These are phyloP conservation scores for Rosellinia necatrix DNA, from an alignment of 2,329 filamentous ascomycete genomes.

Conservation along the genomic window DNA sequence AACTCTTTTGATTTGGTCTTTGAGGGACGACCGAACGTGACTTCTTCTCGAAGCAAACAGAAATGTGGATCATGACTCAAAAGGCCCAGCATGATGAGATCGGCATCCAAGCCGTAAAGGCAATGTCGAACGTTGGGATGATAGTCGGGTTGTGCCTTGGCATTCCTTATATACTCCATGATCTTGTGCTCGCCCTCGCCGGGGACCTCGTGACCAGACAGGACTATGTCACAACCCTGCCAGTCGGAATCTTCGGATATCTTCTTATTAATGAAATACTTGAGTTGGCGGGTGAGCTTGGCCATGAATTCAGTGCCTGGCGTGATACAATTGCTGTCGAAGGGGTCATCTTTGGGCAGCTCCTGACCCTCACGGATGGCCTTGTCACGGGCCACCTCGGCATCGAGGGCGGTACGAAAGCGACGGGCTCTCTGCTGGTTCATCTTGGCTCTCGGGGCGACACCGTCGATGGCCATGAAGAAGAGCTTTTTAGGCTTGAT, in stretches of 20 bases:
- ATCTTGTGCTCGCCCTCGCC: slow-evolving; percentile 99
- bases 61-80: slow-evolving; percentile 98
- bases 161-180: slow-evolving; percentile 99
- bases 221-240: slow-evolving; percentile 94
- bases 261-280: slow-evolving; percentile 99
- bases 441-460: slow-evolving; percentile 98
- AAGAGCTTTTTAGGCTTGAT: slow-evolving; percentile 98
- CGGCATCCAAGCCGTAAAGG: slow-evolving; percentile 94
- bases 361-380: slow-evolving; percentile 86
- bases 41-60: slow-evolving; percentile 93
- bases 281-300: slow-evolving; percentile 88
- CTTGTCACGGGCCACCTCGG: slow-evolving; percentile 87
- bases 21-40: slow-evolving; percentile 89
- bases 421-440: slow-evolving; percentile 96
- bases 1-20: slow-evolving; percentile 93
- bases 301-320: slow-evolving; percentile 98
- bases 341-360: slow-evolving; percentile 92
- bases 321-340: slow-evolving; percentile 99
- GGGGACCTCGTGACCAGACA: slow-evolving; percentile 96
- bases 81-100: slow-evolving; percentile 97
- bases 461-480: slow-evolving; percentile 99
- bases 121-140: slow-evolving; percentile 94
- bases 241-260: slow-evolving; percentile 95
- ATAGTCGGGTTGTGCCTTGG: slow-evolving; percentile 93
- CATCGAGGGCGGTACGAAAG: slow-evolving; percentile 92